A percentile compares a stretch with the other conserved stretches of the same genome.
Evolutionary conservation across 1,284 basidiomycete genomes (phyloP).

Genomic region (Apiotrichum sp.): DNA sequence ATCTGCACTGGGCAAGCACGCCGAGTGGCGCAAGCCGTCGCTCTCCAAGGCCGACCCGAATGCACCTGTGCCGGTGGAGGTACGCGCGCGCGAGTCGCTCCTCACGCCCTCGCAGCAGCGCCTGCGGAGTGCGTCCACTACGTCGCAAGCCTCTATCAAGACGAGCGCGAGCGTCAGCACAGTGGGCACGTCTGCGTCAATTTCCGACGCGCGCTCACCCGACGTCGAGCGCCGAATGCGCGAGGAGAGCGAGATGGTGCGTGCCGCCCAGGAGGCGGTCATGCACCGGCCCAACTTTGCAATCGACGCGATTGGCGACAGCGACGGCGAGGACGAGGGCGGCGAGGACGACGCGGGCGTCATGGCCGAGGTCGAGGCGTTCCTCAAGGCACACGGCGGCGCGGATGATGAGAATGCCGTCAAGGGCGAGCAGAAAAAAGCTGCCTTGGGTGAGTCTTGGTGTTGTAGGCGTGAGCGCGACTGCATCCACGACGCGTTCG

Average conservation of each 20-base stretch:
- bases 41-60: constrained; percentile 69
- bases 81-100: constrained; percentile 78
- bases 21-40: constrained; percentile 56
- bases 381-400: constrained; percentile 63
- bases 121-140: constrained; percentile 28
- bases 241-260: constrained; percentile 54
- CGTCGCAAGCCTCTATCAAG: constrained; percentile 30
- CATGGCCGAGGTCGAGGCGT: constrained; percentile 89
- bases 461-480: no score
- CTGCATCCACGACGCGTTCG: no score
- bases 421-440: constrained; percentile 73
- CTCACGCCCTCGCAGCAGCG: constrained; percentile 50
- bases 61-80: constrained; percentile 58
- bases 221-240: constrained; percentile 35
- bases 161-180: constrained; percentile 52
- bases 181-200: constrained; percentile 46
- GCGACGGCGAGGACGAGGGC: constrained; percentile 58
- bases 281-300: constrained; percentile 88
- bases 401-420: constrained; percentile 71
- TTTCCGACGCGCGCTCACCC: constrained; percentile 38
- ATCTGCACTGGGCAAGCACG: constrained; percentile 81
- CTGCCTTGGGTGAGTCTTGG: constrained; percentile 43
- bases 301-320: constrained; percentile 83
- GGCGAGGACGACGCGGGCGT: constrained; percentile 61
- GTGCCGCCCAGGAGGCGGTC: constrained; percentile 71